Evolutionary conservation across 805 yeast species (phyloP).

Genomic region (Millerago galiae): DNA sequence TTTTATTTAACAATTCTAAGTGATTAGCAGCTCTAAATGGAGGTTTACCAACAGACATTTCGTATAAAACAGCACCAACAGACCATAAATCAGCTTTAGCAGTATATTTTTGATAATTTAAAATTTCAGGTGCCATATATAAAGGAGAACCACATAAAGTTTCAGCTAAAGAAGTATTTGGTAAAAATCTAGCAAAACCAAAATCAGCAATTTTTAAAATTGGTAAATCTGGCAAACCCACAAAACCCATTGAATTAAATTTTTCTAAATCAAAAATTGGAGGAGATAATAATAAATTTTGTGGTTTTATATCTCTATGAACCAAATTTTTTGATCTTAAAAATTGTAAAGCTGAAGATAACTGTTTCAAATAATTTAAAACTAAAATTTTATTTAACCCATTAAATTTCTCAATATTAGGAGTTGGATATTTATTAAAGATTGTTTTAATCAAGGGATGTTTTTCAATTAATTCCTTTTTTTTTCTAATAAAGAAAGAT

Average conservation of each 20-base stretch:
- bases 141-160: slow-evolving; percentile 96
- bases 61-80: slow-evolving; percentile 92
- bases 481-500: slow-evolving; percentile 74
- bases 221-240: slow-evolving; percentile 86
- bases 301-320: slow-evolving; percentile 95
- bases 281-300: slow-evolving; percentile 73
- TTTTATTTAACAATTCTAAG: slow-evolving; percentile 79
- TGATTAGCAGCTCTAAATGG: slow-evolving; percentile 94
- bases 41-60: slow-evolving; percentile 94
- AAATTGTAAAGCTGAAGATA: slow-evolving; percentile 78
- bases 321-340: slow-evolving; percentile 78
- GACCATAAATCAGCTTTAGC: slow-evolving; percentile 99
- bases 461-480: slow-evolving; percentile 61
- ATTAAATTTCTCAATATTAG: slow-evolving; percentile 49
- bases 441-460: slow-evolving; percentile 77
- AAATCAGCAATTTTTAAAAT: slow-evolving; percentile 92
- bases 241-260: slow-evolving; percentile 43
- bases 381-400: slow-evolving; percentile 79
- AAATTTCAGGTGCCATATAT: slow-evolving; percentile 97
- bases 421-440: slow-evolving; percentile 78
- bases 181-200: slow-evolving; percentile 94
- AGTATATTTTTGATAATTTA: slow-evolving; percentile 89
- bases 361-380: slow-evolving; percentile 78
- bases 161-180: slow-evolving; percentile 91
- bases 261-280: slow-evolving; percentile 65